Evolutionary conservation across 2,329 filamentous ascomycete genomes (phyloP), one percentile per base, ranked within the genome.

Genomic region (Sporothrix protearum): DNA sequence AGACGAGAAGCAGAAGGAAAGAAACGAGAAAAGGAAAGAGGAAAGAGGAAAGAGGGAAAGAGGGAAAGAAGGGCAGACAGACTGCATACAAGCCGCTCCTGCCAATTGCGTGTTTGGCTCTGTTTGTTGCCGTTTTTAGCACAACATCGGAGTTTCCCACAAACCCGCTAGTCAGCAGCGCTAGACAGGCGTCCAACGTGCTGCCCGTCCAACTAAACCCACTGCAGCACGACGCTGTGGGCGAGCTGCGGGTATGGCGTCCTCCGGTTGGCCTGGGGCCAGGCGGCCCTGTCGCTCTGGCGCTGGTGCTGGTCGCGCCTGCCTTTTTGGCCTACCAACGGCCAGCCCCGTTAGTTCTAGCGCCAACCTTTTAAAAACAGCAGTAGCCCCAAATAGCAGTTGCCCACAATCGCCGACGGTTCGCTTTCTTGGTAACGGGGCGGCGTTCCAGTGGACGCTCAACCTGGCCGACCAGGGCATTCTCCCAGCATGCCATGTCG

Each of bases 121-220:
- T 59, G 30, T 22, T 39, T 39, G 55, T 55, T 72, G 70, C 70
- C 55, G 57, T 71, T 64, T 71, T 71, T 71, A 71, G 70, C 55
- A 55, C 47, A 49, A 49, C 22, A 45, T 4, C n/a, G 53, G 70
- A 47, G 36, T 36, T 67, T 42, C 51, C 51, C 49, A 57, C 4
- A 47, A 19, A 33, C 28, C 51, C 30, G 33, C 64, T 61, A 47
- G 30, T 39, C 53, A 68, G 36, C 42, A 51, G 64, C 70, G 70
- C 70, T 71, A 71, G 70, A 39, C 49, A 57, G n/a, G 66, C 47
- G 66, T 55, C 49, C 66, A 49, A 57, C 70, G 70, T 68, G 63
- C 45, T 55, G 53, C 64, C 70, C 28, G 22, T 67, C 42, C 64
- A 67, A 3, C 64, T 28, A 63, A 63, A 45, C 59, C 36, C 59